Evolutionary conservation across 1,139 yeast species (phyloP), one percentile per base, ranked within the genome.

Genomic region (Suhomyces chickasaworum): DNA sequence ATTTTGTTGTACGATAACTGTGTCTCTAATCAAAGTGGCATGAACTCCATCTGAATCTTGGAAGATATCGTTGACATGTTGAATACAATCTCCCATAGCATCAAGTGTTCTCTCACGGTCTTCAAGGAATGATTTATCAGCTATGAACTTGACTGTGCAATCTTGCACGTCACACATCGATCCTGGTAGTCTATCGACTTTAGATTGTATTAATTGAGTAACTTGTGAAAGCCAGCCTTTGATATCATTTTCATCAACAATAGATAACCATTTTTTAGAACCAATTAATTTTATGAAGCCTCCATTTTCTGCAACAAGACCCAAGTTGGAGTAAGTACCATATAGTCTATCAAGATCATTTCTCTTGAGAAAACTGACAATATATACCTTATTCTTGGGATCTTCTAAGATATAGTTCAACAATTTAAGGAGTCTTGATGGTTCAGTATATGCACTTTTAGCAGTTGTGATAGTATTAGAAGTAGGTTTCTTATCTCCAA

Each of bases 221-320:
- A 84, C 81, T 43, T 79, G 77, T 1, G 78, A 75, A 65, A 86
- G 81, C 89, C 96, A 89, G 8, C 66, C 64, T 30, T 69, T 63
- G 52, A 76, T 66, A 46, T 78, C 80, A 2, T 64, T 62, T 47
- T 77, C 77, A 46, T 83, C 81, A 18, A 80, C 80, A 37, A 88
- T 70, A 2, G 87, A 75, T 30, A 80, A 67, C 97, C 97, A 91
- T 13, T 71, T 68, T 22, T 73, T 71, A 9, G 73, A 64, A 2
- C 77, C 77, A 25, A 81, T 75, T 21, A 85, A 59, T 58, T 79
- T 83, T 25, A 86, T 78, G 53, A 73, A 84, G 2, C 90, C 95
- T 32, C 98, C 98, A 60, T 86, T 84, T 64, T 91, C 98, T 1
- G 97, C 96, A 53, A 91, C 83, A 43, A 91, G 71, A 0, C 98